Evolutionary conservation across 139 green algal species (phyloP).

Genomic region (Medakamo hakoo): DNA sequence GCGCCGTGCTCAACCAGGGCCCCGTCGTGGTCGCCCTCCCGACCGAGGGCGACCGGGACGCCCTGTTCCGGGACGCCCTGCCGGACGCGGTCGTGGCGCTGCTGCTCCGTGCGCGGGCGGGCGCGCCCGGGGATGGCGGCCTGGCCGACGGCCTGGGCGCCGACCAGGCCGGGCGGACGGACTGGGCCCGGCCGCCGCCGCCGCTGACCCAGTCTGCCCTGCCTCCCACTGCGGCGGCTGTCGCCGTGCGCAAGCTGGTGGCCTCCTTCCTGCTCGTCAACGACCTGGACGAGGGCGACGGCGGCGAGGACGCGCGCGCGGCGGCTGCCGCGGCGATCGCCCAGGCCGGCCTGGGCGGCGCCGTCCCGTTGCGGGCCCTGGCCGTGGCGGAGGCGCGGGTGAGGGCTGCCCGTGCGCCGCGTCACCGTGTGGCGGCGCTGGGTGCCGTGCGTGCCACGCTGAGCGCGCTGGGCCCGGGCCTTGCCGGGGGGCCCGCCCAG

Average conservation of each 20-base stretch:
- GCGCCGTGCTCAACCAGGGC: background rate
- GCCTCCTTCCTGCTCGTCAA: too few relatives aligned
- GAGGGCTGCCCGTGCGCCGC: too few relatives aligned
- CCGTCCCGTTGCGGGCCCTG: background rate
- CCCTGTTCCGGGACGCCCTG: background rate
- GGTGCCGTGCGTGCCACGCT: background rate
- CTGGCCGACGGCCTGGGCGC: too few relatives aligned
- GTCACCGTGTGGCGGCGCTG: background rate
- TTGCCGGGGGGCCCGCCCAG: too few relatives aligned
- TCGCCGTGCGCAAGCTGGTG: background rate
- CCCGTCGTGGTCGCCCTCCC: background rate
- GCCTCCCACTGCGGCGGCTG: background rate
- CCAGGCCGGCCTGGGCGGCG: background rate
- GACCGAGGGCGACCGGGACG: background rate
- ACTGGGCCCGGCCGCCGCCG: too few relatives aligned
- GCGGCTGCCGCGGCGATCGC: background rate
- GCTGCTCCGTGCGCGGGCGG: background rate
- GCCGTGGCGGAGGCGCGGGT: background rate
- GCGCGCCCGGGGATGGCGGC: background rate
- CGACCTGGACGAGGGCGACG: too few relatives aligned
- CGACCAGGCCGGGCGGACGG: too few relatives aligned
- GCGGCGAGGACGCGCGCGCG: too few relatives aligned
- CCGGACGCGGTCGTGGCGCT: background rate
- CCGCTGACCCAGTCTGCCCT: too few relatives aligned
- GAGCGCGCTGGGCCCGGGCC: background rate